Conservation (phyloP, 164 flowering plant species). For the Macadamia tetraphylla region DNA sequence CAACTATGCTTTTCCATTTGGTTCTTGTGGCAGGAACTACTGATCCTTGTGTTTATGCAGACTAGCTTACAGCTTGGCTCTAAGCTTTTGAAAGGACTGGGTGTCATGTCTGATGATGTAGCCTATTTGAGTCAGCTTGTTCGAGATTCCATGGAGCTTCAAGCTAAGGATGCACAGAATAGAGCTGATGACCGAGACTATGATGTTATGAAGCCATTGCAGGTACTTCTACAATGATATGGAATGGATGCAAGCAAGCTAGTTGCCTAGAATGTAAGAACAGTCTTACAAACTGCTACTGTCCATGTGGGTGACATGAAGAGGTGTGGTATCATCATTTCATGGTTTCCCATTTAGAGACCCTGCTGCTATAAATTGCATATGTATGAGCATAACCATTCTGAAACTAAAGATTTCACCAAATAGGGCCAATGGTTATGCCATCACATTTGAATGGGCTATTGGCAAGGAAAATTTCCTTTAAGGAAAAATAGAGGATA, state of each 20-base stretch:
- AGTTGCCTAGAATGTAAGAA: not conserved
- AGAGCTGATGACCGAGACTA: conserved; percentile 41
- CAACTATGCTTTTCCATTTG: not conserved
- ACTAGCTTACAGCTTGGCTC: conserved; percentile 96
- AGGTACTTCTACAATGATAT: conserved; percentile 37
- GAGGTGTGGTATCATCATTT: not conserved
- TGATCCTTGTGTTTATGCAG: conserved; percentile 36
- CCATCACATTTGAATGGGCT: not conserved
- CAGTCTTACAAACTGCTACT: not conserved
- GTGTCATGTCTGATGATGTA: conserved; percentile 96
- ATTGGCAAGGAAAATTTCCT: not conserved
- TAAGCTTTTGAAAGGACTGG: conserved; percentile 83
- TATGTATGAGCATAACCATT: conserved; percentile 1
- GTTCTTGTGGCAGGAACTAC: conserved; percentile 3
- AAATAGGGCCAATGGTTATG: not conserved
- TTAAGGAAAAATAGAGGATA: not conserved
- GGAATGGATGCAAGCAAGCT: not conserved
- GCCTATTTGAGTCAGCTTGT: conserved; percentile 73
- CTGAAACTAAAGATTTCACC: not conserved
- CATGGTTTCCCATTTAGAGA: not conserved
- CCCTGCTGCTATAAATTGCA: not conserved
- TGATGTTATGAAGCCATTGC: conserved; percentile 69
- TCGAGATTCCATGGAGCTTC: conserved; percentile 86
- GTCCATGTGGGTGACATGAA: not conserved
- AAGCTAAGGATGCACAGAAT: conserved; percentile 56